Base-by-base conservation (phyloP, 2,329 filamentous ascomycete species). In the Alternaria sp. region DNA sequence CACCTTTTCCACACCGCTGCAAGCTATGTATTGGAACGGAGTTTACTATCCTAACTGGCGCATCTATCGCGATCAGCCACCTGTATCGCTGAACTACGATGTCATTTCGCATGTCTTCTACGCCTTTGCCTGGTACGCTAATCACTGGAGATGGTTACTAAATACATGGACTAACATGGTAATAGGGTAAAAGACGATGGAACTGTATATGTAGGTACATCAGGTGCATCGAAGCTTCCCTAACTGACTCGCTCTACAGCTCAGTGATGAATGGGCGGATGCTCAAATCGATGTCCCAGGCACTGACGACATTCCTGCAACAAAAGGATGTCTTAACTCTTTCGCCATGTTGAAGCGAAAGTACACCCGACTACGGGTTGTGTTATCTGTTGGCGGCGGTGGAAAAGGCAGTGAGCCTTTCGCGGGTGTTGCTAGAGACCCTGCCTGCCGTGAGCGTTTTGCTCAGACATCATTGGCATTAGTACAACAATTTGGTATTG, bases 41-140 rank as follows among this genome's bases (percentile, higher is more conserved):
- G 90, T 93, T 18, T 95, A 94, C 80, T 95, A 92, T 77, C 91
- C 91, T n/a, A 94, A 92, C 78, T 88, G 87, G 81, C 84, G 88
- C 59, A 87, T 93, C 67, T 93, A 93, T 79, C 84, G 85, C 57
- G 86, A 89, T 64, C 87, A 92, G 69, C 90, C 90, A 16, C 92
- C 92, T 0, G 91, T 87, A 1, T 88, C 88, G 56, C 81, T 94
- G 72, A 91, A 91, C 75, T 88, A 92, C 76, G 87, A 87, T 66
- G 91, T 90, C 71, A 88, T 94, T 70, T 93, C 90, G 67, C 90
- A 93, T 73, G 88, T 94, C 26, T 94, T 93, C 78, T 94, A 94
- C 75, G 91, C 91, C 12, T 94, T 92, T 85, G 91, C 91, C 59
- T 85, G 82, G 84, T 86, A 78, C 66, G 75, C 69, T 56, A 14